These are phyloP conservation scores for Borovskyia barvae DNA, from an alignment of 208 protist genomes.

Conservation along the genomic window DNA sequence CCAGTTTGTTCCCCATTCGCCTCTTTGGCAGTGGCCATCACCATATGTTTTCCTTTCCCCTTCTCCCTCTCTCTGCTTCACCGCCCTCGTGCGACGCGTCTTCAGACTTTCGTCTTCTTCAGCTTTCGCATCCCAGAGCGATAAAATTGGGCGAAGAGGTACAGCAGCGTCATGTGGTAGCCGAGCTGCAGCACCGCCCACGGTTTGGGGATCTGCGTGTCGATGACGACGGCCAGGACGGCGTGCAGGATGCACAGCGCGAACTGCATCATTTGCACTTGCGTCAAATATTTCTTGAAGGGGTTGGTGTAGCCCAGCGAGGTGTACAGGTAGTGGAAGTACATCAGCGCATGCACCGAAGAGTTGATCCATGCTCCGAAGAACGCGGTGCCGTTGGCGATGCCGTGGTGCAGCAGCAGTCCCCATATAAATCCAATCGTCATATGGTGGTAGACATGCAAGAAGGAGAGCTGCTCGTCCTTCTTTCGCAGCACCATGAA, in stretches of 20 bases:
- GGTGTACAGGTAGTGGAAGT: conserved; percentile 89
- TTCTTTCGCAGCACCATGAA: conserved; percentile 91
- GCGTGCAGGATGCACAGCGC: conserved; percentile 82
- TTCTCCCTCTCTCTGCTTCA: background rate
- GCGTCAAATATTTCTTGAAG: conserved; percentile 82
- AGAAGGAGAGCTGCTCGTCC: conserved; percentile 81
- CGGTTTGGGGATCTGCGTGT: conserved; percentile 53
- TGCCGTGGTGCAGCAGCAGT: conserved; percentile 75
- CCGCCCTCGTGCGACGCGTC: background rate
- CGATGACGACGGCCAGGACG: conserved; percentile 51
- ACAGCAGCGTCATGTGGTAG: conserved; percentile 85
- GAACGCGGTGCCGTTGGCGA: conserved; percentile 86
- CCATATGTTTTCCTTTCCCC: background rate
- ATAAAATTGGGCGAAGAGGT: conserved; percentile 85
- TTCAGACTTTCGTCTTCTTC: conserved; percentile 23
- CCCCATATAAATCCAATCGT: conserved; percentile 89
- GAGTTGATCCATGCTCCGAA: conserved; percentile 91
- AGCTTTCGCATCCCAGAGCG: conserved; percentile 25
- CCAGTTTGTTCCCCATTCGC: background rate
- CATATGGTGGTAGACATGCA: conserved; percentile 91
- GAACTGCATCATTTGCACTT: conserved; percentile 88
- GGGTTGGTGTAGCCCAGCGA: conserved; percentile 85
- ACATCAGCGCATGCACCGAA: conserved; percentile 89
- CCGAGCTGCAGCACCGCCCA: conserved; percentile 72
- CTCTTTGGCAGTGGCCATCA: too few relatives aligned